These are phyloP conservation scores for Alternaria burnsii DNA, from an alignment of 2,329 filamentous ascomycete genomes.

Conservation along the genomic window DNA sequence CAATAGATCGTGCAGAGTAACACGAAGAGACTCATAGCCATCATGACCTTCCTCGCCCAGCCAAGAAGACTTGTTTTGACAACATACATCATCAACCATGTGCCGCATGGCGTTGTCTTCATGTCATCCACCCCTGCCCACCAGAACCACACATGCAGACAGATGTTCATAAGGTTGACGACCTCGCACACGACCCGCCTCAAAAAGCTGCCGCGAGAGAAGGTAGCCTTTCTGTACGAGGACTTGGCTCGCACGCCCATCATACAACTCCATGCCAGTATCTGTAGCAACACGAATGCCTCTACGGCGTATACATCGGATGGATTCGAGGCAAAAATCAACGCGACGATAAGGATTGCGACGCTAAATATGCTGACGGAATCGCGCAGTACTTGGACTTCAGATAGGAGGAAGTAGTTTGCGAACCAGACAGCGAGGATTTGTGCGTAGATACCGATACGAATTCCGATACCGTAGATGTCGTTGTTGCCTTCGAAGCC, in stretches of 20 bases:
- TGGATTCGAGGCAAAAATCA: conserved; percentile 22
- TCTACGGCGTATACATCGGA: conserved; percentile 26
- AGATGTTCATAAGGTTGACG: conserved; percentile 13
- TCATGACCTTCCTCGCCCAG: conserved; percentile 25
- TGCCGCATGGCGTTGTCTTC: conserved; percentile 29
- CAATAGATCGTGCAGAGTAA: not conserved
- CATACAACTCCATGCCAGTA: conserved; percentile 27
- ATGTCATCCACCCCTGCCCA: conserved; percentile 28
- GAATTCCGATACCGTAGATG: conserved; percentile 36
- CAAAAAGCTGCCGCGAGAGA: conserved; percentile 3
- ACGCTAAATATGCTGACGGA: conserved; percentile 25
- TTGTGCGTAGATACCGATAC: conserved; percentile 29
- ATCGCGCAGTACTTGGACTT: conserved; percentile 26
- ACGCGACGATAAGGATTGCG: conserved; percentile 27
- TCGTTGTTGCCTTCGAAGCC: conserved; percentile 52
- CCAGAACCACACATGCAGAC: conserved; percentile 34
- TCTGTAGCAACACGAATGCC: conserved; percentile 31
- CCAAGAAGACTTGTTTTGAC: conserved; percentile 15
- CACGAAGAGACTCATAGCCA: conserved; percentile 20
- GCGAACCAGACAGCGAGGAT: conserved; percentile 38
- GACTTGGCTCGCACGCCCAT: conserved; percentile 11
- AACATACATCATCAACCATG: conserved; percentile 23
- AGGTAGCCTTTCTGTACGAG: conserved; percentile 7
- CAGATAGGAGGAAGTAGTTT: conserved; percentile 32
- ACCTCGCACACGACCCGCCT: conserved; percentile 6